Base-by-base conservation (phyloP, 2,329 filamentous ascomycete genomes). In the Ophiostoma sp. region DNA sequence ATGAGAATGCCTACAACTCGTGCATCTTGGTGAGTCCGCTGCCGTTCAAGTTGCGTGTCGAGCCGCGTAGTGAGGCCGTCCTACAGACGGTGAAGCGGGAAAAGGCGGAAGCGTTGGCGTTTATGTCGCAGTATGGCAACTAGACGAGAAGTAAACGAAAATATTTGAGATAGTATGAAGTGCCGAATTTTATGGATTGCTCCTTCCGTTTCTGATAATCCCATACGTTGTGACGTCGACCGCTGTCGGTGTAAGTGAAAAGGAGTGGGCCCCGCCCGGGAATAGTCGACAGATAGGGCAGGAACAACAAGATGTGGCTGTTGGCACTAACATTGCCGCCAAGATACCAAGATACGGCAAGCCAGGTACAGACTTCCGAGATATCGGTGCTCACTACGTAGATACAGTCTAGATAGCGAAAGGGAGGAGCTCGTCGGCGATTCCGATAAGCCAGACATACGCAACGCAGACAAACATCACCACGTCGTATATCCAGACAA, bases 221-320 rank as follows among this genome's bases (percentile, higher is more conserved):
- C 15, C 15, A 4, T 19, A 12, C 42, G 42, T 48, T 48, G 42
- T 48, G 42, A 17, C 19, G 15, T 55, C 50, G 50, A 22, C 50
- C 50, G 50, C 8, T 55, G 22, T 22, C n/a, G 50, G 50, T 55
- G 50, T 55, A 55, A 55, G 50, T 55, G 3, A 55, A 25, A 25
- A 48, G 42, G 42, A 55, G 50, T 55, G 50, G 50, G 50, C 25
- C 42, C 3, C n/a, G n/a, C n/a, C 55, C 55, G 28, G 28, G 28
- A 59, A 59, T 59, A 59, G 55, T 48, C 45, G 15, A 55, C 22
- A 55, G 50, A 55, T 55, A 55, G 50, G 50, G 50, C 50, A 55
- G 50, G 50, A 12, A 25, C 50, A 22, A 55, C n/a, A 17, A 36
- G 33, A 4, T 36, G 33, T 8, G 8, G 33, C 33, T 8, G 33